Evolutionary conservation across 2,329 filamentous ascomycete genomes (phyloP).

Genomic region (Penicillium digitatum): DNA sequence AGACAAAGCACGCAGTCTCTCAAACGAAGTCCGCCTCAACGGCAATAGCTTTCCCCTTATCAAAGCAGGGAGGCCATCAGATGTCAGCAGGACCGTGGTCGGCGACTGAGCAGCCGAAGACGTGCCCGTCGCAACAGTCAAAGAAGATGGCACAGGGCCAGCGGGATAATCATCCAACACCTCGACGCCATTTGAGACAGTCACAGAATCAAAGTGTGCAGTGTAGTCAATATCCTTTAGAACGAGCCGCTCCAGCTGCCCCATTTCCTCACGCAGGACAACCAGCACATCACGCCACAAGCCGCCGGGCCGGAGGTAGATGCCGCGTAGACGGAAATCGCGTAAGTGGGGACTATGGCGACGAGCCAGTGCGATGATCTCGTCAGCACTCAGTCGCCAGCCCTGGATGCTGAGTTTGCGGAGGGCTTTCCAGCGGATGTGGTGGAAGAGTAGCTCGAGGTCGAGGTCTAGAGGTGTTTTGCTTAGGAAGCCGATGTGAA

Average conservation of each 20-base stretch:
- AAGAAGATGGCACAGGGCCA: constrained; percentile 9
- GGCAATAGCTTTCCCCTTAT: constrained; percentile 3
- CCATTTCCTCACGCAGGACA: constrained; percentile 55
- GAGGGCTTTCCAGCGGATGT: constrained; percentile 58
- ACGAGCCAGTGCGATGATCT: constrained; percentile 56
- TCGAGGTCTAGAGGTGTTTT: constrained; percentile 54
- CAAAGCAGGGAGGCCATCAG: neutral
- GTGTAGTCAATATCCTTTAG: constrained; percentile 60
- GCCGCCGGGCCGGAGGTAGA: constrained; percentile 58
- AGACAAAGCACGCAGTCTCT: constrained; percentile 27
- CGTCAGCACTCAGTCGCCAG: constrained; percentile 58
- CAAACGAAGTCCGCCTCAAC: constrained; percentile 16
- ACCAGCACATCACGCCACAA: constrained; percentile 59
- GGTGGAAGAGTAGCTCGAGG: constrained; percentile 60
- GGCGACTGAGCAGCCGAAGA: neutral
- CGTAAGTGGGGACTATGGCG: constrained; percentile 56
- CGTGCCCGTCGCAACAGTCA: constrained; percentile 20
- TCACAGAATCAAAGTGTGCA: constrained; percentile 49
- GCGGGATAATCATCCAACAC: constrained; percentile 12
- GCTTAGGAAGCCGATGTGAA: constrained; percentile 63
- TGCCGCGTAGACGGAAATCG: constrained; percentile 57
- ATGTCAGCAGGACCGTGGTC: neutral
- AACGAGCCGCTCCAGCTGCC: constrained; percentile 58
- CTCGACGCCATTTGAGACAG: constrained; percentile 18
- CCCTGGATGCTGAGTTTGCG: constrained; percentile 62